Evolutionary conservation across 257 asterid species (phyloP).

Genomic region (Nicotiana attenuata): DNA sequence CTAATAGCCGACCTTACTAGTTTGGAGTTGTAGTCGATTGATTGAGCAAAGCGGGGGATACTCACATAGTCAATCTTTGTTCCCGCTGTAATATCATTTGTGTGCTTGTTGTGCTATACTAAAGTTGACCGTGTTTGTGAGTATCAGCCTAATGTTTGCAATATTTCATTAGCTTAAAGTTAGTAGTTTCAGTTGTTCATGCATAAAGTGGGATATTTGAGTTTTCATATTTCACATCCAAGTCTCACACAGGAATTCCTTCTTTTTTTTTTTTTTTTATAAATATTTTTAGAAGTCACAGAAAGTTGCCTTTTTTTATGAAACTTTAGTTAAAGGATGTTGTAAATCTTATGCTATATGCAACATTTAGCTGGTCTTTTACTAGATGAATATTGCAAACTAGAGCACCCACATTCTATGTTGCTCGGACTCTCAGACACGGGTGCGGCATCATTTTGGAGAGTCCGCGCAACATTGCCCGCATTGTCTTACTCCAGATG

Average conservation of each 20-base stretch:
- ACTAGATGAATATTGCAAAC: not conserved
- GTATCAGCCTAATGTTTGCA: not conserved
- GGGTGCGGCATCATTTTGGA: no score
- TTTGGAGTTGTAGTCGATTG: not conserved
- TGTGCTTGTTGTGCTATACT: not conserved
- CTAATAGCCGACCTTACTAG: not conserved
- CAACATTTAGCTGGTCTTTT: not conserved
- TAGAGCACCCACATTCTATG: no score
- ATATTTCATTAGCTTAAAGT: not conserved
- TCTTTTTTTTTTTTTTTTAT: not conserved
- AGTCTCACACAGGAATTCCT: not conserved
- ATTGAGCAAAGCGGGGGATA: not conserved
- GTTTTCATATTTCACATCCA: not conserved
- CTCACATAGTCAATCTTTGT: not conserved
- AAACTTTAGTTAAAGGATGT: not conserved
- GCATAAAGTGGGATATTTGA: not conserved
- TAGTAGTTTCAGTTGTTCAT: not conserved
- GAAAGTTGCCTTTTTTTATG: not conserved
- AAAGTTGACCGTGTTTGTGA: not conserved
- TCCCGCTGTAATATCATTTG: not conserved
- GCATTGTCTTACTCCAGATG: not conserved
- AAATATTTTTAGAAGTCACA: not conserved
- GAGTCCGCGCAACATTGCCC: no score
- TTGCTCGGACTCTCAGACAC: no score
- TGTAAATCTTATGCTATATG: not conserved